Conservation (phyloP, 306 rosid species). For the Hippophae gyantsensis region DNA sequence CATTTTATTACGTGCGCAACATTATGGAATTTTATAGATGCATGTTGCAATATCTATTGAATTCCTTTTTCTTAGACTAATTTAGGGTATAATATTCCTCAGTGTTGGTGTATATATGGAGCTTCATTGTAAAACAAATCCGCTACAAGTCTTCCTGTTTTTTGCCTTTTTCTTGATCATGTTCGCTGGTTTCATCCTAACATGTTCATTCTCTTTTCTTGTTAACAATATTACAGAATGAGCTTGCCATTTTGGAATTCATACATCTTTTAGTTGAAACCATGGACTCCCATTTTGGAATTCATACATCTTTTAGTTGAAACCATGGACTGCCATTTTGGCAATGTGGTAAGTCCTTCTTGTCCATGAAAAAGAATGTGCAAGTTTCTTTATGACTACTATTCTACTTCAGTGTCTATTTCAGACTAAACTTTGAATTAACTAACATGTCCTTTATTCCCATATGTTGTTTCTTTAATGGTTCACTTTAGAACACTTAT, state of each 20-base stretch:
- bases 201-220: not conserved
- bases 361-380: not conserved
- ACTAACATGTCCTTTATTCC: constrained; percentile 3
- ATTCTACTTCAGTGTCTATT: no score
- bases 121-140: constrained; percentile 6
- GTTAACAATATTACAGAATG: constrained; percentile 52
- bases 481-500: constrained; percentile 4
- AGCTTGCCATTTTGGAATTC: constrained; percentile 87
- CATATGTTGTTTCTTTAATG: not conserved
- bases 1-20: no score
- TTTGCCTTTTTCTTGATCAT: not conserved
- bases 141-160: not conserved
- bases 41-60: no score
- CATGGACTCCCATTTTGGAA: constrained; percentile 85
- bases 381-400: not conserved
- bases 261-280: constrained; percentile 88
- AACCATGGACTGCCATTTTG: constrained; percentile 96
- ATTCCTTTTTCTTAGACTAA: not conserved
- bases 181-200: constrained; percentile 2
- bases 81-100: not conserved
- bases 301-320: constrained; percentile 89
- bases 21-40: no score
- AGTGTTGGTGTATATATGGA: not conserved
- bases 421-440: constrained; percentile 6
- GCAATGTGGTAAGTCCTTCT: constrained; percentile 66